These are phyloP conservation scores for Baorangia bicolor DNA, from an alignment of 768 basidiomycete genomes.

Conservation along the genomic window DNA sequence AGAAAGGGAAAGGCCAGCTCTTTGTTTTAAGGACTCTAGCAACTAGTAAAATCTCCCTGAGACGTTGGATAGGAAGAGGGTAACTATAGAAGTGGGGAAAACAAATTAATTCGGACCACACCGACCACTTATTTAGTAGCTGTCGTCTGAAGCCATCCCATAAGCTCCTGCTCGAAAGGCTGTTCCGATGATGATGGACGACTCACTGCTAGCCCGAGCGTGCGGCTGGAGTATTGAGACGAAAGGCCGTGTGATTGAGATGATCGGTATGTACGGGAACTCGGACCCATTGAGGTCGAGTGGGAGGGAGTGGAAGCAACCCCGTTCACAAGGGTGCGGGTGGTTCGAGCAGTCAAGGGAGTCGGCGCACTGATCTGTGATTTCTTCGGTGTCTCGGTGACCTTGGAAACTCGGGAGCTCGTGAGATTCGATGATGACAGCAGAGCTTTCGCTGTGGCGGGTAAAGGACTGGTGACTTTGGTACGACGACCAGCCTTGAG, in stretches of 20 bases:
- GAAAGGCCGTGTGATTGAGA: constrained; percentile 70
- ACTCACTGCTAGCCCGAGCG: constrained; percentile 71
- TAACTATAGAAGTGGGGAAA: background rate
- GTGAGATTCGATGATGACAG: constrained; percentile 57
- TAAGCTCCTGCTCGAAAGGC: constrained; percentile 37
- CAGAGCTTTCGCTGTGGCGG: constrained; percentile 51
- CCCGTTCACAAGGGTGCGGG: constrained; percentile 51
- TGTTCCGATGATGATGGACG: constrained; percentile 34
- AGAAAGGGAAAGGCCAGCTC: constrained; percentile 37
- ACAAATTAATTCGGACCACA: constrained; percentile 14
- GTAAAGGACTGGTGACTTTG: constrained; percentile 44
- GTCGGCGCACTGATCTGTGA: constrained; percentile 88
- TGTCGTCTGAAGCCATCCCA: constrained; percentile 38
- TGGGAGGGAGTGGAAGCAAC: constrained; percentile 61
- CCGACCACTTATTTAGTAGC: constrained; percentile 29
- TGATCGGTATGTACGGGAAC: constrained; percentile 63
- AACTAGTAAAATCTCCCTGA: constrained; percentile 24
- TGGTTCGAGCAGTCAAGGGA: constrained; percentile 75
- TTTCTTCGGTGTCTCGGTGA: constrained; percentile 81
- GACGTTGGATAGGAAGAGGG: constrained; percentile 9
- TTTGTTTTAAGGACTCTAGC: constrained; percentile 29
- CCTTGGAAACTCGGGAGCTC: constrained; percentile 48
- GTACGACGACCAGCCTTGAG: constrained; percentile 63
- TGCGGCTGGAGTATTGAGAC: constrained; percentile 74
- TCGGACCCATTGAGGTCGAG: constrained; percentile 54